A percentile compares a stretch with the other conserved stretches of the same genome.
phyloP scores from a whole-genome alignment of 257 asterid species.

The Fraxinus excelsior region DNA sequence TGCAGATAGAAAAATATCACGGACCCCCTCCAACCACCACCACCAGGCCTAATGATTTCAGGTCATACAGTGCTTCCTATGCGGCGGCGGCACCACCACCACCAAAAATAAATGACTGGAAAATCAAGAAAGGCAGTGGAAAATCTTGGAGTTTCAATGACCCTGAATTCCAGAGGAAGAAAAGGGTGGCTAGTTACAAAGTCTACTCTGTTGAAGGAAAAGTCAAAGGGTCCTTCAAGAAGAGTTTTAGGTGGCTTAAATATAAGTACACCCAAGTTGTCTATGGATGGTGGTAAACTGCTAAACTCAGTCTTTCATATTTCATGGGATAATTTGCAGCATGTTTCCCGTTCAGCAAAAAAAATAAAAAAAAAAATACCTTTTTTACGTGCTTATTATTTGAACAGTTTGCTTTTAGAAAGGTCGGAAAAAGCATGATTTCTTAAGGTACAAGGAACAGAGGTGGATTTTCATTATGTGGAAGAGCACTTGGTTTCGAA shows the following conservation, averaged over 20 bases:
- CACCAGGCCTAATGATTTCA: conserved; percentile 38
- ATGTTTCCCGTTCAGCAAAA: not conserved
- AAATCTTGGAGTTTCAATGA: conserved; percentile 61
- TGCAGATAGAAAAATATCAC: conserved; percentile 31
- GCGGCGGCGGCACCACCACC: conserved; percentile 24
- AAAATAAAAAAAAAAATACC: no score
- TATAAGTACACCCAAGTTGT: conserved; percentile 58
- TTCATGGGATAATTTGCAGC: not conserved
- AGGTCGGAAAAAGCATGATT: not conserved
- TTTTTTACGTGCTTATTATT: not conserved
- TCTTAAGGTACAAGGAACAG: not conserved
- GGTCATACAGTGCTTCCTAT: conserved; percentile 59
- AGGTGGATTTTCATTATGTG: not conserved
- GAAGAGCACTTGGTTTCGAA: not conserved
- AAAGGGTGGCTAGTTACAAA: conserved; percentile 83
- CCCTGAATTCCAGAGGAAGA: conserved; percentile 90
- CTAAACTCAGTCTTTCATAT: not conserved
- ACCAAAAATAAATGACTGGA: conserved; percentile 30
- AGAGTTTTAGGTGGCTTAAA: conserved; percentile 78
- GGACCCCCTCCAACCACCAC: conserved; percentile 28
- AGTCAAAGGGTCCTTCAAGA: conserved; percentile 74
- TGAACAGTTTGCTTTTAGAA: not conserved
- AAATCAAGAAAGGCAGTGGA: conserved; percentile 57
- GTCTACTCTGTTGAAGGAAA: conserved; percentile 85
- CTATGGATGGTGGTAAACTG: conserved; percentile 61